A percentile compares a stretch with the other conserved stretches of the same genome.
phyloP scores from a whole-genome alignment of 495 filamentous ascomycete genomes.

The Podospora conica region DNA sequence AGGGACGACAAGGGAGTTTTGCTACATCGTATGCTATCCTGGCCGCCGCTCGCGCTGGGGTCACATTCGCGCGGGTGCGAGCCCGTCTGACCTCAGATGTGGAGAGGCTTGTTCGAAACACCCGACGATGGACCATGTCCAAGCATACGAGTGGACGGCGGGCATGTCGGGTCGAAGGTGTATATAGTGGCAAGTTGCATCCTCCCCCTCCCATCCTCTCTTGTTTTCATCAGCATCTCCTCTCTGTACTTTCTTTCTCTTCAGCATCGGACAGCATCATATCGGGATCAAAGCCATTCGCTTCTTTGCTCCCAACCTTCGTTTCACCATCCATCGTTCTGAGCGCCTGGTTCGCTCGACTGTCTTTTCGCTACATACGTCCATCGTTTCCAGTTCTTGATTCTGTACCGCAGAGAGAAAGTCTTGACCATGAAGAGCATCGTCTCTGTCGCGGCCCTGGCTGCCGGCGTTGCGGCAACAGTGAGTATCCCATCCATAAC shows the following conservation, averaged over 20 bases:
- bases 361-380: slow-evolving; percentile 6
- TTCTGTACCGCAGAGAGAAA: slow-evolving; percentile 9
- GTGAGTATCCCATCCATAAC: slow-evolving; percentile 27
- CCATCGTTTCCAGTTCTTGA: slow-evolving; percentile 16
- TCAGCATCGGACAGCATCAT: slow-evolving; percentile 23
- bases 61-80: neutral
- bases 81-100: neutral
- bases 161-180: neutral
- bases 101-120: neutral
- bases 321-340: slow-evolving; percentile 13
- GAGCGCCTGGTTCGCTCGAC: slow-evolving; percentile 19
- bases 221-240: slow-evolving; percentile 26
- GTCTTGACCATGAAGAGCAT: slow-evolving; percentile 43
- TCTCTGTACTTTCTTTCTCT: slow-evolving; percentile 32
- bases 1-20: neutral
- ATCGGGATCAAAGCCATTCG: slow-evolving; percentile 50
- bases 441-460: slow-evolving; percentile 48
- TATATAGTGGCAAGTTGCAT: slow-evolving; percentile 1
- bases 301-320: slow-evolving; percentile 45
- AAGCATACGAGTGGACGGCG: slow-evolving; percentile 2
- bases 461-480: slow-evolving; percentile 53
- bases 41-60: neutral
- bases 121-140: neutral
- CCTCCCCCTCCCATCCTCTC: slow-evolving; percentile 9
- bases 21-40: slow-evolving; percentile 14